Evolutionary conservation across 75 land plant species (phyloP).

Genomic region (Sequoia sempervirens): DNA sequence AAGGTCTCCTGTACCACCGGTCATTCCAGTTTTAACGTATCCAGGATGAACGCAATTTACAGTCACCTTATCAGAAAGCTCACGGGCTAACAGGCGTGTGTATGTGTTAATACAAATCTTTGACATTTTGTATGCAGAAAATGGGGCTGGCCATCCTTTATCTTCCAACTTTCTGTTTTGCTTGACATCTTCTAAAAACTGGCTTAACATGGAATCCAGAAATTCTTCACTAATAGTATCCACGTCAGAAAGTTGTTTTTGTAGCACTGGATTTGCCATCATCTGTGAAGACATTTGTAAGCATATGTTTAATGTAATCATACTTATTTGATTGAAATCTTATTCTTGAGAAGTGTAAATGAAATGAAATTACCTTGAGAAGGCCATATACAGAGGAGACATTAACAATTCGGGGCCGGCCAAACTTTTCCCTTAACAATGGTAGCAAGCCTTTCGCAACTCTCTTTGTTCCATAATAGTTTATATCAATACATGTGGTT

Average conservation of each 20-base stretch:
- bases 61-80: slow-evolving; percentile 7
- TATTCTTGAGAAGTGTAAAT: neutral
- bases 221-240: neutral
- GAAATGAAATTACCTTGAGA: neutral
- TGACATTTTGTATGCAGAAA: slow-evolving; percentile 13
- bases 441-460: neutral
- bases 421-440: neutral
- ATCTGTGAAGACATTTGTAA: neutral
- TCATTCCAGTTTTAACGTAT: slow-evolving; percentile 21
- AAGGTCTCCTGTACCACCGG: neutral
- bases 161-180: neutral
- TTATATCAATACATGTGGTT: neutral
- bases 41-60: slow-evolving; percentile 33
- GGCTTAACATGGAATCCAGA: neutral
- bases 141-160: neutral
- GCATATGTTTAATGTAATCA: neutral
- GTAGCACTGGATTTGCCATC: neutral
- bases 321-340: neutral
- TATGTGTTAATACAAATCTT: slow-evolving; percentile 13
- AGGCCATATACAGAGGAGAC: neutral
- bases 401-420: neutral
- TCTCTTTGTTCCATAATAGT: neutral
- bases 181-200: neutral
- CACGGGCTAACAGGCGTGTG: slow-evolving; percentile 10
- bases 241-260: neutral